phyloP scores from a whole-genome alignment of 1,284 basidiomycete species.

The Chondrostereum purpureum region DNA sequence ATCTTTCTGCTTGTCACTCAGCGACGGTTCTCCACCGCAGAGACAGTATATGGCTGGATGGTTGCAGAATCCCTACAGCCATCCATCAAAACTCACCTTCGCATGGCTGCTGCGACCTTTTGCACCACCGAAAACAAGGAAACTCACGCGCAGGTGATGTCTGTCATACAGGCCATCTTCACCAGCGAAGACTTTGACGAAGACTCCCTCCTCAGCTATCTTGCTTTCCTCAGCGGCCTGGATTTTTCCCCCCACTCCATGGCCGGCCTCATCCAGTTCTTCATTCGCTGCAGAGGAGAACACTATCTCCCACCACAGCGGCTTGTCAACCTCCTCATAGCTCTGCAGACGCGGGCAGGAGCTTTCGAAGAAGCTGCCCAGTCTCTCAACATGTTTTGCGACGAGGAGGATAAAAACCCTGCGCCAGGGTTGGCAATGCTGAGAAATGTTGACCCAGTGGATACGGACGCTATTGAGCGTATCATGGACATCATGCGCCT shows the following conservation, averaged over 20 bases:
- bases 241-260: background rate
- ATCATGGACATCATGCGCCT: background rate
- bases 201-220: background rate
- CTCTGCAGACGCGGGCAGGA: background rate
- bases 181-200: background rate
- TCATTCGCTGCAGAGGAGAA: background rate
- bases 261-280: background rate
- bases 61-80: background rate
- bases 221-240: background rate
- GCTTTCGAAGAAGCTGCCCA: background rate
- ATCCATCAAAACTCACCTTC: background rate
- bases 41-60: background rate
- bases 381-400: background rate
- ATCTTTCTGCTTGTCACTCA: background rate
- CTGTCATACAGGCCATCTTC: background rate
- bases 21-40: background rate
- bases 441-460: background rate
- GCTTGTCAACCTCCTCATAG: background rate
- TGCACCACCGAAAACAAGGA: background rate
- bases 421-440: background rate
- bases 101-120: background rate
- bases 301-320: background rate
- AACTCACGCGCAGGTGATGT: background rate
- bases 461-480: background rate
- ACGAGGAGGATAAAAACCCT: background rate